Base-by-base conservation (phyloP, 768 basidiomycete genomes). In the Pleurotus giganteus region DNA sequence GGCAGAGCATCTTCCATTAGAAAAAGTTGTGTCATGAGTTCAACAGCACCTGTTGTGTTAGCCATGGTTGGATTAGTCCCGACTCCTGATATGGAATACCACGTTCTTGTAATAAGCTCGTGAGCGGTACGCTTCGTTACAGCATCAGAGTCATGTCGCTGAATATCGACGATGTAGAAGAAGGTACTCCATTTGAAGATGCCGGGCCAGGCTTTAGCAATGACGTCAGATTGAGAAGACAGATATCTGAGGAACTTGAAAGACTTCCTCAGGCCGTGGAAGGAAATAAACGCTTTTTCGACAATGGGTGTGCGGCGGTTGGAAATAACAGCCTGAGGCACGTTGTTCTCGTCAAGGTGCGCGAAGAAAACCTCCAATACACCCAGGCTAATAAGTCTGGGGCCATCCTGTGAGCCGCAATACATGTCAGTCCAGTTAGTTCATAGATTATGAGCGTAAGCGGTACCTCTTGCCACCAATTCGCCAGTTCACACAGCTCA, bases 141-240 rank as follows among this genome's bases (percentile, higher is more conserved):
- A 4, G 62, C 53, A 11, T 58, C 42, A n/a, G 57, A 47, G 21
- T 58, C 53, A 21, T 47, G 44, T 27, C 58, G 49, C 29, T 65
- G 57, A 32, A 69, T 58, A 27, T 68, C 64, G 4, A 60, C 56
- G 9, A 61, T 58, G 61, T 63, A 68, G 39, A 74, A 64, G 59
- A 64, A 73, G 1, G 60, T 61, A 47, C 69, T 69, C 72, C 74
- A 74, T 56, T 71, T 70, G 62, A 66, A 72, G 15, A 71, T 60
- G 7, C 66, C 70, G 1, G 66, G 69, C 72, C 73, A 75, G 4
- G 63, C 66, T n/a, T 62, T 53, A 4, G 61, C 53, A 13, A 71
- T 58, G 6, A 55, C 56, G 13, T 59, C 47, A 19, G 63, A 64
- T 43, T 69, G 58, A 7, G 60, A 42, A 1, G 58, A 59, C 7